Evolutionary conservation across 2,329 filamentous ascomycete species (phyloP).

Genomic region (Penicillium sp.): DNA sequence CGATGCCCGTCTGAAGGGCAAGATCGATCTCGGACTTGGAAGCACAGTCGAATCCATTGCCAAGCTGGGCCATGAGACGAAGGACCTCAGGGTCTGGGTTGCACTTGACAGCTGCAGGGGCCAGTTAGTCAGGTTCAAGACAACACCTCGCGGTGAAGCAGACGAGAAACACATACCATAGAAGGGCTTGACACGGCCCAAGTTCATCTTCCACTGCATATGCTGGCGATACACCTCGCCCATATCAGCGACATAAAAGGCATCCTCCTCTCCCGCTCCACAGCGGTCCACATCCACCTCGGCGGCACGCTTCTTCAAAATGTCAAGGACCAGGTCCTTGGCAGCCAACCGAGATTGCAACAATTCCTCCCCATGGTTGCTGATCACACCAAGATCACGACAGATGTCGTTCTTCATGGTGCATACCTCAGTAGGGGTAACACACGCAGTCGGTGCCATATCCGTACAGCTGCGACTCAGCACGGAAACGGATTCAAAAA

Average conservation of each 20-base stretch:
- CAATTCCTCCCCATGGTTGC: conserved; percentile 48
- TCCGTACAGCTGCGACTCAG: conserved; percentile 50
- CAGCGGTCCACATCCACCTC: conserved; percentile 84
- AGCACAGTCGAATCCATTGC: conserved; percentile 96
- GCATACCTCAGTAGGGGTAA: conserved; percentile 49
- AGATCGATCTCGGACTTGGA: conserved; percentile 97
- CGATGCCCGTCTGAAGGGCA: conserved; percentile 78
- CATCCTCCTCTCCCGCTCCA: conserved; percentile 90
- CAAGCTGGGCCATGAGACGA: conserved; percentile 80
- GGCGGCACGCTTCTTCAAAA: conserved; percentile 81
- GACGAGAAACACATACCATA: conserved; percentile 66
- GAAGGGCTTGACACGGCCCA: conserved; percentile 90
- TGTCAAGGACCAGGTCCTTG: conserved; percentile 82
- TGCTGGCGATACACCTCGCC: conserved; percentile 99
- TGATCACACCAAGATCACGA: conserved; percentile 32
- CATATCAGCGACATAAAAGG: conserved; percentile 97
- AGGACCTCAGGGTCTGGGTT: conserved; percentile 92
- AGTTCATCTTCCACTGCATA: conserved; percentile 93
- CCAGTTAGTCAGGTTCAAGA: conserved; percentile 4
- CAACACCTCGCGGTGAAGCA: neutral
- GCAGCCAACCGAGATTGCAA: conserved; percentile 51
- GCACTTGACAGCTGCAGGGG: conserved; percentile 82
- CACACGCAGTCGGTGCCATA: conserved; percentile 72
- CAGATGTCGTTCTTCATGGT: conserved; percentile 35
- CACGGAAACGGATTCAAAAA: conserved; percentile 27